A percentile compares a stretch with the other conserved stretches of the same genome.
Evolutionary conservation across 495 filamentous ascomycete species (phyloP).

Genomic region (Terfezia boudieri): DNA sequence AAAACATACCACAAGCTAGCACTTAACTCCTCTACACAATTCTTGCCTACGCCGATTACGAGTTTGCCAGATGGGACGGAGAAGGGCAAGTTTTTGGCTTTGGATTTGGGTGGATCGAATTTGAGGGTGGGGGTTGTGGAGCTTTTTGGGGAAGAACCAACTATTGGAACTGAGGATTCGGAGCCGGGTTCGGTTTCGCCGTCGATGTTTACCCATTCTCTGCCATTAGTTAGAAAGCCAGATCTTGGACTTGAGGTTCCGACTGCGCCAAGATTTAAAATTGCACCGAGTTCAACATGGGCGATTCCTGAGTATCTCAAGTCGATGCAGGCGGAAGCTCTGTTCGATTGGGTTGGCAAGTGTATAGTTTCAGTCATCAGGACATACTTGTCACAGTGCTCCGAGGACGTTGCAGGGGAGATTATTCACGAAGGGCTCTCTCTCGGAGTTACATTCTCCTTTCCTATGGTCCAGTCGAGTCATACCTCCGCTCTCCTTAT

Average conservation of each 20-base stretch:
- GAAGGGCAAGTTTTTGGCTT: slow-evolving; percentile 33
- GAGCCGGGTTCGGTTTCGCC: background rate
- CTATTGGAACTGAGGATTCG: background rate
- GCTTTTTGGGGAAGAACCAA: slow-evolving; percentile 27
- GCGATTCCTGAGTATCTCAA: slow-evolving; percentile 61
- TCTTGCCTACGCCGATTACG: slow-evolving; percentile 59
- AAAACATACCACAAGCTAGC: slow-evolving; percentile 40
- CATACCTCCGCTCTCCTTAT: slow-evolving; percentile 56
- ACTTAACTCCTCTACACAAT: slow-evolving; percentile 43
- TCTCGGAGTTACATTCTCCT: slow-evolving; percentile 70
- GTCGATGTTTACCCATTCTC: slow-evolving; percentile 15
- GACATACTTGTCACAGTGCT: slow-evolving; percentile 21
- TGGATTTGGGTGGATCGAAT: slow-evolving; percentile 54
- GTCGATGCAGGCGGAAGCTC: slow-evolving; percentile 45
- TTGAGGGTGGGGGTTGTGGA: slow-evolving; percentile 60
- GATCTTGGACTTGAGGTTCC: slow-evolving; percentile 3
- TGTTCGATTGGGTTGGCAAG: slow-evolving; percentile 62
- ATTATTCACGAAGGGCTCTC: slow-evolving; percentile 33
- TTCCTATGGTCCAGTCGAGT: slow-evolving; percentile 60
- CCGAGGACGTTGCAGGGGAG: slow-evolving; percentile 19
- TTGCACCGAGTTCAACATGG: slow-evolving; percentile 25
- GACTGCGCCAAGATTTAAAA: slow-evolving; percentile 9
- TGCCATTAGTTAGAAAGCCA: slow-evolving; percentile 1
- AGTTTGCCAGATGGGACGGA: slow-evolving; percentile 40
- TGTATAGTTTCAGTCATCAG: slow-evolving; percentile 52